Percentiles rank a stretch among this genome's conserved stretches.
These are phyloP conservation scores for Aegle marmelos DNA, from an alignment of 345 rosid species.

Conservation along the genomic window DNA sequence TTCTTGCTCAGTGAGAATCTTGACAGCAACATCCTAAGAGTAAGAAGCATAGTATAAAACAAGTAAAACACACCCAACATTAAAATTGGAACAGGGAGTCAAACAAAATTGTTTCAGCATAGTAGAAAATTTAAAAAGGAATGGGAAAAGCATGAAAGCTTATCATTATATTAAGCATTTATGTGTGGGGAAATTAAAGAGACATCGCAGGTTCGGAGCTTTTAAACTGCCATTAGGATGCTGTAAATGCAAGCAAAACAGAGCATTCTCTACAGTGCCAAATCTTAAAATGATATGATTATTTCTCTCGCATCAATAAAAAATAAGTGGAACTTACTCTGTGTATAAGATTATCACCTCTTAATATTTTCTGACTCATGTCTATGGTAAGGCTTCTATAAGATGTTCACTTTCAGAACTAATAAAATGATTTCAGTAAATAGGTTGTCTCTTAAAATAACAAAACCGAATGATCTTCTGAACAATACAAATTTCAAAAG, in stretches of 20 bases:
- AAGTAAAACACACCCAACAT: background rate
- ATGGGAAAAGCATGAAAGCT: background rate
- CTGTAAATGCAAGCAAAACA: background rate
- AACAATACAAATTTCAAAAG: background rate
- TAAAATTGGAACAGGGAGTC: background rate
- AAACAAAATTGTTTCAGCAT: background rate
- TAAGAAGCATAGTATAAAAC: conserved; percentile 12
- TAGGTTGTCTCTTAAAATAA: background rate
- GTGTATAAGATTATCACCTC: background rate
- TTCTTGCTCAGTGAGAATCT: conserved; percentile 53
- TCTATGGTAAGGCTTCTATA: too few species aligned
- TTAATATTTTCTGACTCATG: too few species aligned
- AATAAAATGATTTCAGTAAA: background rate
- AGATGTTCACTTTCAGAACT: background rate
- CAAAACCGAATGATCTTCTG: background rate
- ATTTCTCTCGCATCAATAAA: background rate
- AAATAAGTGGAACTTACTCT: background rate
- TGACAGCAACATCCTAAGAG: conserved; percentile 58
- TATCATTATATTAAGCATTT: background rate
- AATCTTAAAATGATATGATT: background rate
- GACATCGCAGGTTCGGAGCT: background rate
- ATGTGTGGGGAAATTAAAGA: background rate
- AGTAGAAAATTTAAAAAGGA: background rate
- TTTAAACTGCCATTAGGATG: background rate
- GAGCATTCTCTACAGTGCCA: background rate